phyloP scores from a whole-genome alignment of 2,329 filamentous ascomycete species.

The Aspergillus quadrilineatus region DNA sequence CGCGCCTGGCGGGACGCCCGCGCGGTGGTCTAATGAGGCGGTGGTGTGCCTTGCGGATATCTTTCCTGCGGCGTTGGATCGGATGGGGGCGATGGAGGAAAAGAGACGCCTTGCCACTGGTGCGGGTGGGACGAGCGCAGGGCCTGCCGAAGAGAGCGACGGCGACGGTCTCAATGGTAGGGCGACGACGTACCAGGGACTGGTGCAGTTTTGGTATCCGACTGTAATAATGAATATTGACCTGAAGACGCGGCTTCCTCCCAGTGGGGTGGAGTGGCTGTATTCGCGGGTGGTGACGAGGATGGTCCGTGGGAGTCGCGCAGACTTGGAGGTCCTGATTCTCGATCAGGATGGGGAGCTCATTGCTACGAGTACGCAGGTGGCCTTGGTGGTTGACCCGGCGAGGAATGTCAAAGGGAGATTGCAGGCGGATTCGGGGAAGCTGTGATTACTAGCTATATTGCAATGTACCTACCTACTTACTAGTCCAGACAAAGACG shows the following conservation, averaged over 20 bases:
- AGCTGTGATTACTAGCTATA: too few relatives aligned
- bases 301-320: constrained; percentile 8
- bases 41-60: constrained; percentile 5
- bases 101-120: background rate
- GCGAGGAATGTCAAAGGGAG: constrained; percentile 4
- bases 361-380: constrained; percentile 7
- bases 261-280: background rate
- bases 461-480: too few relatives aligned
- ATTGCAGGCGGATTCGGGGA: too few relatives aligned
- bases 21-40: constrained; percentile 9
- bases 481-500: too few relatives aligned
- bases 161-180: background rate
- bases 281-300: constrained; percentile 9
- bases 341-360: constrained; percentile 3
- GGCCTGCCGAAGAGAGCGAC: too few relatives aligned
- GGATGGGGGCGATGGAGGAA: constrained; percentile 1
- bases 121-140: too few relatives aligned
- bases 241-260: too few relatives aligned
- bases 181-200: background rate
- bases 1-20: background rate
- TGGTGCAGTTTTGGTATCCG: background rate
- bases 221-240: too few relatives aligned
- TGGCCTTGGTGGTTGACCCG: constrained; percentile 6
- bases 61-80: constrained; percentile 4
- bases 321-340: constrained; percentile 7